Base-by-base conservation (phyloP, 139 green algal species). In the Penium margaritaceum region DNA sequence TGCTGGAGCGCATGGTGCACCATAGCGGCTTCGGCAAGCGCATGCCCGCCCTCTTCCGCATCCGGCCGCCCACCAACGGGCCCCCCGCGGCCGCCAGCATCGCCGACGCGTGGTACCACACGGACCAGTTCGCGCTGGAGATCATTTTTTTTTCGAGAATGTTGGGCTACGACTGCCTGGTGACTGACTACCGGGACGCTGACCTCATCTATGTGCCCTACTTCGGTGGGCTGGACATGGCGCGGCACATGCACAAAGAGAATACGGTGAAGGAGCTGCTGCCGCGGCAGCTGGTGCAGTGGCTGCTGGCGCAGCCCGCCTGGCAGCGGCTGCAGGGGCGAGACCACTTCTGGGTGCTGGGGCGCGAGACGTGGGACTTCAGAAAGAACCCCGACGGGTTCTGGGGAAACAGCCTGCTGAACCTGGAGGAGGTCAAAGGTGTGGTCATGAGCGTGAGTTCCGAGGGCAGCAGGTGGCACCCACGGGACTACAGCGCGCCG, bases 71-170 rank as follows among this genome's bases (percentile, higher is more conserved):
- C n/a, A n/a, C n/a, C n/a, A n/a, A n/a, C n/a, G n/a, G n/a, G n/a
- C n/a, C n/a, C n/a, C n/a, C n/a, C n/a, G n/a, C n/a, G n/a, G n/a
- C n/a, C n/a, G n/a, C n/a, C n/a, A n/a, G n/a, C n/a, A n/a, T n/a
- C n/a, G n/a, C n/a, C n/a, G n/a, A n/a, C n/a, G 32, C 62, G 12
- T 72, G 64, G 64, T 72, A 72, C 36, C 19, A 72, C 30, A 72
- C 64, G 32, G 36, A 72, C 5, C 64, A 72, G 38, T 72, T 63
- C 33, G 64, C 64, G 5, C 24, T 72, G 3, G 64, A 72, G 17
- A 63, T 72, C 5, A 15, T 46, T 3, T 63, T 72, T 24, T 36
- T 63, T 9, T 7, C 24, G 39, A 60, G 21, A 29, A 72, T 72
- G 64, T 33, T 38, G 17, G n/a, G 64, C 35, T 62, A 72, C 34